Conservation (phyloP, 345 rosid genomes). For the Dimocarpus longan region DNA sequence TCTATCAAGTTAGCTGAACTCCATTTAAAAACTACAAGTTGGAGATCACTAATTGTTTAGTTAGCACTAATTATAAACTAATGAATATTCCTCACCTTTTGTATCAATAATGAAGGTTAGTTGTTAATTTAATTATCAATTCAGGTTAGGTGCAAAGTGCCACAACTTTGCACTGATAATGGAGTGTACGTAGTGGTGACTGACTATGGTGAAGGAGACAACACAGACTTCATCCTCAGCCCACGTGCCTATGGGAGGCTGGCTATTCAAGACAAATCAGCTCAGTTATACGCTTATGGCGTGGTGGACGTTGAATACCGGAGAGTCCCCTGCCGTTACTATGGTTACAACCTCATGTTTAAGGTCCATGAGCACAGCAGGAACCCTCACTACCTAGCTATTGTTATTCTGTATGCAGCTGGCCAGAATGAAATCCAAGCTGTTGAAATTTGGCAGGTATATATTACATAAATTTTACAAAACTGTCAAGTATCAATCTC, state of each 20-base stretch:
- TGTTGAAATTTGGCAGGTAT: slow-evolving; percentile 69
- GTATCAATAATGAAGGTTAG: neutral
- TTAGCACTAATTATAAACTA: neutral
- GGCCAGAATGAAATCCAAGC: slow-evolving; percentile 63
- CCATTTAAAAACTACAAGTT: neutral
- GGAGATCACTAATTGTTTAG: neutral
- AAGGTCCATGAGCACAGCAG: slow-evolving; percentile 77
- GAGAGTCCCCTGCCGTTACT: slow-evolving; percentile 63
- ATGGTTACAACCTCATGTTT: slow-evolving; percentile 46
- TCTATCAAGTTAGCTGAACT: neutral
- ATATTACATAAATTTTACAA: neutral
- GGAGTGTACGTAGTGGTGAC: slow-evolving; percentile 75
- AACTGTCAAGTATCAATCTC: neutral
- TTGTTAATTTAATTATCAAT: neutral
- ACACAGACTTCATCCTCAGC: slow-evolving; percentile 84
- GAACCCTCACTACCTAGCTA: slow-evolving; percentile 65
- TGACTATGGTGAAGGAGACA: slow-evolving; percentile 82
- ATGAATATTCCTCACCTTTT: neutral
- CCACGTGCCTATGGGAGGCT: slow-evolving; percentile 57
- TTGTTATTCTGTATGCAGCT: slow-evolving; percentile 50
- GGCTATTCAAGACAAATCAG: slow-evolving; percentile 42
- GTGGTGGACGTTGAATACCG: slow-evolving; percentile 79
- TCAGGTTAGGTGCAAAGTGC: slow-evolving; percentile 75
- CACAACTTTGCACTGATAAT: slow-evolving; percentile 57
- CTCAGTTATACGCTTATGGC: slow-evolving; percentile 58